Evolutionary conservation across 305 asterid genomes (phyloP), one percentile per base, ranked within the genome.

Genomic region (Solanum aculeatissimum): DNA sequence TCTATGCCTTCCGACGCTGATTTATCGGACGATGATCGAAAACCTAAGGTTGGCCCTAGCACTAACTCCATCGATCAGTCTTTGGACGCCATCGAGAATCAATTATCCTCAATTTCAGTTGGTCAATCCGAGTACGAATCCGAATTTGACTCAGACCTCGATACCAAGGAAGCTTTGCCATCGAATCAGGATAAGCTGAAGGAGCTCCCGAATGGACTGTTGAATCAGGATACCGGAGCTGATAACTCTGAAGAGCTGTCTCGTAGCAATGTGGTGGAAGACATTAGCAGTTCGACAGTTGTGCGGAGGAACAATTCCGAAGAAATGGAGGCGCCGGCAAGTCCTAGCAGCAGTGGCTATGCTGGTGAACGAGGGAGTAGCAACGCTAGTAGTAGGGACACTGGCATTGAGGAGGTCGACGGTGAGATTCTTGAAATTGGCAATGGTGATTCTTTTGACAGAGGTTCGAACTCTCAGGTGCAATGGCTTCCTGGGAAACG

Each of bases 351-450:
- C 86, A 95, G 98, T 82, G 98, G 98, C 11, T 97, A 95, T 84
- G 98, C 97, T 4, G 98, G 95, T 35, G 98, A 91, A 91, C 91
- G 90, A 90, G 99, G 99, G 82, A 95, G 98, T 88, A 92, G 89
- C 53, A 85, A 87, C 77, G 90, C 87, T 45, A 88, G 93, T 81
- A 93, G 98, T 71, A 92, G 91, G 84, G 91, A 90, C 23, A 71
- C 80, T 49, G 89, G 89, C 47, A 80, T 86, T 77, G 97, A 91
- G 85, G 97, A 94, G 86, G 90, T 89, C 49, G 88, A 84, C 13
- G 88, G 82, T 78, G 94, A 89, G 86, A 90, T 90, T 85, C 84
- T 62, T 9, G 93, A 88, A 90, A 95, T 85, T 72, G 88, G 82
- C 47, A 89, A 74, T 65, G 80, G 79, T 58, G 91, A 71, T 62